Conservation (phyloP, 441 rosid species). For the Manihot esculenta region DNA sequence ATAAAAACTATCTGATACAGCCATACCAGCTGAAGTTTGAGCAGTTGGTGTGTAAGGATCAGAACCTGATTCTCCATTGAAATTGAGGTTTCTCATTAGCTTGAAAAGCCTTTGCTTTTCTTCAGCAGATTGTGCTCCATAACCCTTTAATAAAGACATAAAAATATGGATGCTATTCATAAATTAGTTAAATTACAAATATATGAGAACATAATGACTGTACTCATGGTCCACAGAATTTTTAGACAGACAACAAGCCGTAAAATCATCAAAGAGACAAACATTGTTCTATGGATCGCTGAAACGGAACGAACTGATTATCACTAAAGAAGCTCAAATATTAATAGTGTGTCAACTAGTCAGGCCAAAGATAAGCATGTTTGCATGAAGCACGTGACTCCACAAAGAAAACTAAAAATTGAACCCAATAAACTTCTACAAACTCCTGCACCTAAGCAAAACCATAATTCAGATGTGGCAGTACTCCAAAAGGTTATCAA, state of each 20-base stretch:
- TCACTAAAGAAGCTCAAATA: neutral
- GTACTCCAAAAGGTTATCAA: neutral
- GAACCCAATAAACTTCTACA: neutral
- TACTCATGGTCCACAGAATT: neutral
- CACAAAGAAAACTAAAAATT: neutral
- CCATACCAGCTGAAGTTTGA: constrained; percentile 57
- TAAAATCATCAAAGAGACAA: constrained; percentile 11
- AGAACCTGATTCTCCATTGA: constrained; percentile 88
- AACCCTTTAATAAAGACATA: constrained; percentile 57
- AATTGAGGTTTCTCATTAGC: constrained; percentile 92
- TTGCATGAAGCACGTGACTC: neutral
- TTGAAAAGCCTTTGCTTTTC: constrained; percentile 96
- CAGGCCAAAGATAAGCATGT: neutral
- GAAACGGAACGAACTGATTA: neutral
- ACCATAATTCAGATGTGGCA: neutral
- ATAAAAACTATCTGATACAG: constrained; percentile 75
- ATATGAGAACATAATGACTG: too few relatives aligned
- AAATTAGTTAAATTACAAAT: constrained; percentile 17
- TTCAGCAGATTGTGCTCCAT: constrained; percentile 96
- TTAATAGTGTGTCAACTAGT: neutral
- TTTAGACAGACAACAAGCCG: neutral
- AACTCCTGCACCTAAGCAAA: neutral
- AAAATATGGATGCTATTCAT: constrained; percentile 14
- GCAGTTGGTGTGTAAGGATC: constrained; percentile 73
- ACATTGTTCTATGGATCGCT: neutral